Conservation (phyloP, 345 rosid genomes). For the Sisymbrium altissimum region DNA sequence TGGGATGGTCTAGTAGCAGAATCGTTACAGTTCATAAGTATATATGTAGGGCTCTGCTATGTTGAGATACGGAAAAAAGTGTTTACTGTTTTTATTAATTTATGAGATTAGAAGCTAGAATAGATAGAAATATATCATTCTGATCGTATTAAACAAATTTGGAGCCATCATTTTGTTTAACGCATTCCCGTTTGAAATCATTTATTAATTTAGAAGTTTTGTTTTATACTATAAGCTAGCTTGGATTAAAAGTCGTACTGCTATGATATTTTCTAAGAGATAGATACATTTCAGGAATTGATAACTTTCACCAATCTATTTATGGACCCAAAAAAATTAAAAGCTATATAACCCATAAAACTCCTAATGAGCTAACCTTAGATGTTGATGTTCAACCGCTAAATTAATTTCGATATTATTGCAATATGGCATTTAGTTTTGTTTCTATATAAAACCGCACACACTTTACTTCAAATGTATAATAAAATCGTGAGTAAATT, state of each 20-base stretch:
- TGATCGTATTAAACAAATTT: not conserved
- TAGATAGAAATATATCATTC: not conserved
- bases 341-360: not conserved
- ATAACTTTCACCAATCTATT: not conserved
- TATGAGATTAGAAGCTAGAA: not conserved
- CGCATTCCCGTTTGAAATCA: not conserved
- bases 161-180: not conserved
- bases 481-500: not conserved
- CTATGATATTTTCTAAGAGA: not conserved
- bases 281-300: not conserved
- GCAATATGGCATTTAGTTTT: slow-evolving; percentile 18
- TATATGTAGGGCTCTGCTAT: not conserved
- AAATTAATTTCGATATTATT: not conserved
- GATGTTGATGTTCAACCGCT: slow-evolving; percentile 29
- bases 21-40: slow-evolving; percentile 12
- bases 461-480: not conserved
- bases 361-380: slow-evolving; percentile 13
- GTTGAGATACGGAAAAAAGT: not conserved
- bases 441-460: slow-evolving; percentile 3
- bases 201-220: not conserved
- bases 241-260: slow-evolving; percentile 3
- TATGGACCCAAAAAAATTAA: not conserved
- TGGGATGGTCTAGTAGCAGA: slow-evolving; percentile 6
- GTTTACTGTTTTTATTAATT: not conserved
- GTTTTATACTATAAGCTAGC: not conserved